These are phyloP conservation scores for Phytophthora kernoviae DNA, from an alignment of 352 stramenopile genomes.

Conservation along the genomic window DNA sequence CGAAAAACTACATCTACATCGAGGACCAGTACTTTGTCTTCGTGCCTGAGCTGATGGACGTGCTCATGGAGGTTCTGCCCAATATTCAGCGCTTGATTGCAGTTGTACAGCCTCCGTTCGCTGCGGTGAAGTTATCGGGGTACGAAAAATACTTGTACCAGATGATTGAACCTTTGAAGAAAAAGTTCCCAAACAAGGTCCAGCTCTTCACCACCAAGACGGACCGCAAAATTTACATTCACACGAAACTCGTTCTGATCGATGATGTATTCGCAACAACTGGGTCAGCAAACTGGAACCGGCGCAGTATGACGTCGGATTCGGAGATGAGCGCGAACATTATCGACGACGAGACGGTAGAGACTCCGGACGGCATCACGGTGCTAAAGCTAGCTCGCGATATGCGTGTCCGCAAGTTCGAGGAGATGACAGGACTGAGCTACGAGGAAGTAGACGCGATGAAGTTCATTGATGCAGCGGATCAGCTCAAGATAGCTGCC, in stretches of 20 bases:
- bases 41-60: conserved; percentile 43
- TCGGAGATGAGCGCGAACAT: conserved; percentile 44
- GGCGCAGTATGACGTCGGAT: conserved; percentile 66
- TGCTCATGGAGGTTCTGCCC: conserved; percentile 40
- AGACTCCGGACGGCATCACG: conserved; percentile 14
- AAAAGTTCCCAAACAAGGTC: conserved; percentile 46
- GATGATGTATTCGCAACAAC: conserved; percentile 81
- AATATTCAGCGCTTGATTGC: conserved; percentile 43
- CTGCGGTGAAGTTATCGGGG: conserved; percentile 13
- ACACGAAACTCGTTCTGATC: conserved; percentile 62
- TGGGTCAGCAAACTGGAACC: conserved; percentile 89
- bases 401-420: conserved; percentile 45
- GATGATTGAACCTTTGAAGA: conserved; percentile 40
- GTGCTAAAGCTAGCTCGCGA: conserved; percentile 25
- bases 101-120: conserved; percentile 29
- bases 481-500: conserved; percentile 23
- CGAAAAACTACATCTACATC: conserved; percentile 45
- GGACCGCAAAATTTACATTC: conserved; percentile 48
- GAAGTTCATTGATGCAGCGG: conserved; percentile 19
- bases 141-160: conserved; percentile 49
- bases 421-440: conserved; percentile 30
- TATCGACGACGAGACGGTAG: conserved; percentile 18
- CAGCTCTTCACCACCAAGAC: conserved; percentile 44
- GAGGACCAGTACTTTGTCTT: conserved; percentile 39
- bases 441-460: conserved; percentile 12